Evolutionary conservation across 2,329 filamentous ascomycete genomes (phyloP).

Genomic region (Cladosporium phlei): DNA sequence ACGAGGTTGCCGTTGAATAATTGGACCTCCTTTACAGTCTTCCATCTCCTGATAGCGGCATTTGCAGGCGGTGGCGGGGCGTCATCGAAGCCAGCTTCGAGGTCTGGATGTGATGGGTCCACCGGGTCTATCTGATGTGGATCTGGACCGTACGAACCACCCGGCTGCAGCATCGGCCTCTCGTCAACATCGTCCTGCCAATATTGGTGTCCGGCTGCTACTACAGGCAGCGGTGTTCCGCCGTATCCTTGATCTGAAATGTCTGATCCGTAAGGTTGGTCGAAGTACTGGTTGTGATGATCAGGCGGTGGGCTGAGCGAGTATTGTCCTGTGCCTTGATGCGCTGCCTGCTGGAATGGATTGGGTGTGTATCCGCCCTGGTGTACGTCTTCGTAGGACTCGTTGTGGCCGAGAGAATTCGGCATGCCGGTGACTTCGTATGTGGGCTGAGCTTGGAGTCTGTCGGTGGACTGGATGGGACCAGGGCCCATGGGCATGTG

Average conservation of each 20-base stretch:
- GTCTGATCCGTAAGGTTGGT: slow-evolving; percentile 71
- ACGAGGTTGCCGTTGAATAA: slow-evolving; percentile 95
- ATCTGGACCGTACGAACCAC: slow-evolving; percentile 58
- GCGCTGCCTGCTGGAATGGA: slow-evolving; percentile 36
- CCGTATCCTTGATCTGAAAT: slow-evolving; percentile 48
- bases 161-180: slow-evolving; percentile 69
- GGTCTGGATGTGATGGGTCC: slow-evolving; percentile 38
- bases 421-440: slow-evolving; percentile 67
- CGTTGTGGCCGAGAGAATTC: slow-evolving; percentile 59
- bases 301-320: slow-evolving; percentile 71
- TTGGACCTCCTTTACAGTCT: slow-evolving; percentile 94
- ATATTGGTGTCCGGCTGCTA: slow-evolving; percentile 43
- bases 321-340: slow-evolving; percentile 51
- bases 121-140: slow-evolving; percentile 38
- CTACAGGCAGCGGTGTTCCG: slow-evolving; percentile 15
- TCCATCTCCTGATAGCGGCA: slow-evolving; percentile 77
- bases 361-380: slow-evolving; percentile 40
- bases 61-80: slow-evolving; percentile 49
- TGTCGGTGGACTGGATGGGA: slow-evolving; percentile 62
- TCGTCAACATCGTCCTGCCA: slow-evolving; percentile 64
- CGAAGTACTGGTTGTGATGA: slow-evolving; percentile 84
- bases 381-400: slow-evolving; percentile 53
- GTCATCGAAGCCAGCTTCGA: slow-evolving; percentile 37
- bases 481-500: slow-evolving; percentile 63
- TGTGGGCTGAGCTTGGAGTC: slow-evolving; percentile 76